These are phyloP conservation scores for Thermomucor indicae-seudaticae DNA, from an alignment of 371 early-diverging fungal genomes.

Conservation along the genomic window DNA sequence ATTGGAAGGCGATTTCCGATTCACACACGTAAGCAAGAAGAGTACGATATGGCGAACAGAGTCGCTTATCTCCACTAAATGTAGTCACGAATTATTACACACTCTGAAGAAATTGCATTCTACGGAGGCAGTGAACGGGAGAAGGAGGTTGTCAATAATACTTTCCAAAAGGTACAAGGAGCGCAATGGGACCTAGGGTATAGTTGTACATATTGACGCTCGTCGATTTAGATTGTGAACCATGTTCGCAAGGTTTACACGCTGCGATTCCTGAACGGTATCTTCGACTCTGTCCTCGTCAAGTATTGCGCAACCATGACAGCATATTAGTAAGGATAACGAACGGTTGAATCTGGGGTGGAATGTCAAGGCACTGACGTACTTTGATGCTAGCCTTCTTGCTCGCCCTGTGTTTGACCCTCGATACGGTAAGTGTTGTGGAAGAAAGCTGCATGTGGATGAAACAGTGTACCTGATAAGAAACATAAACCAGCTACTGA, in stretches of 20 bases:
- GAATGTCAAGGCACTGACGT: background rate
- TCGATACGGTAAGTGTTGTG: conserved; percentile 38
- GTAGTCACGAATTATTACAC: conserved; percentile 75
- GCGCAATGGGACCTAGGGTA: conserved; percentile 14
- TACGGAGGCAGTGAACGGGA: conserved; percentile 78
- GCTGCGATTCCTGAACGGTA: conserved; percentile 74
- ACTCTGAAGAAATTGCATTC: conserved; percentile 88
- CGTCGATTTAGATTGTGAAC: conserved; percentile 45
- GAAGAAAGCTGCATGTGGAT: background rate
- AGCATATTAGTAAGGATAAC: conserved; percentile 66
- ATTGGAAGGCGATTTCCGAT: conserved; percentile 84
- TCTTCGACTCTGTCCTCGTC: conserved; percentile 80
- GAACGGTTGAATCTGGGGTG: background rate
- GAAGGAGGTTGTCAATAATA: conserved; percentile 63
- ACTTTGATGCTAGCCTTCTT: conserved; percentile 44
- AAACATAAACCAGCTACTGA: conserved; percentile 34
- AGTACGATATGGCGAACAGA: conserved; percentile 9
- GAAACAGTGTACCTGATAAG: no score
- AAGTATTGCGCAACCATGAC: conserved; percentile 88
- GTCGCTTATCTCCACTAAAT: background rate
- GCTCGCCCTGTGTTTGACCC: conserved; percentile 81
- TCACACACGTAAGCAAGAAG: conserved; percentile 63
- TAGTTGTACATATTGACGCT: background rate
- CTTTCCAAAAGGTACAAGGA: conserved; percentile 51
- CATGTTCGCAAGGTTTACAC: conserved; percentile 79